Evolutionary conservation across 2,329 filamentous ascomycete genomes (phyloP), one percentile per base, ranked within the genome.

Genomic region (Aspergillus sp.): DNA sequence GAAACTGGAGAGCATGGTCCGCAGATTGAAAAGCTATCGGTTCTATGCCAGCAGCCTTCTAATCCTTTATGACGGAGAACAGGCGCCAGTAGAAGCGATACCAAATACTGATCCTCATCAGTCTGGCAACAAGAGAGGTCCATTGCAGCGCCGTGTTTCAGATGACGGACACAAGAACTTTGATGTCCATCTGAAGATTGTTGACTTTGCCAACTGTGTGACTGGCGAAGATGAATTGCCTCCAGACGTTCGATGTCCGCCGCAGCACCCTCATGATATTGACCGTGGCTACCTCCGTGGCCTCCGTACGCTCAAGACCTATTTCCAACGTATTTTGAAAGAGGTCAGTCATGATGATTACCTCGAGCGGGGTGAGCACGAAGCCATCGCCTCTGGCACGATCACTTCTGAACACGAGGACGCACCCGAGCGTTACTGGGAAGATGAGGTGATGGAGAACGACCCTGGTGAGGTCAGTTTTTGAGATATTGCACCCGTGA

Each of bases 121-220:
- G 5, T 46, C 57, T 8, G 58, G 52, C 41, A 58, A 55, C 29
- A 61, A 59, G 46, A 59, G 56, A 40, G 73, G 73, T 35, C 45
- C 53, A 40, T 44, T 57, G 39, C 61, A 59, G 10, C 66, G 64
- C 29, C 61, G 58, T 41, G 54, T 48, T 7, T 60, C 62, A 26
- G 59, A 63, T 3, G 69, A 72, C 12, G 61, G 58, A 8, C 64
- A 66, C 46, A 70, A 63, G 41, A 65, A 62, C 33, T 57, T 59
- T 5, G 62, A 70, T 4, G 73, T 77, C 41, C 87, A 95, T 65
- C 83, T 98, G 70, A 96, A 96, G 69, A 94, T 98, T 65, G 91
- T 95, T 48, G 93, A 98, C 67, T 98, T 98, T 71, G 93, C 93
- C 53, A 98, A 98, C 65, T 96, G 91, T 61, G 83, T 97, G 33